Evolutionary conservation across 768 basidiomycete genomes (phyloP), one percentile per base, ranked within the genome.

Genomic region (Lentinula sp.): DNA sequence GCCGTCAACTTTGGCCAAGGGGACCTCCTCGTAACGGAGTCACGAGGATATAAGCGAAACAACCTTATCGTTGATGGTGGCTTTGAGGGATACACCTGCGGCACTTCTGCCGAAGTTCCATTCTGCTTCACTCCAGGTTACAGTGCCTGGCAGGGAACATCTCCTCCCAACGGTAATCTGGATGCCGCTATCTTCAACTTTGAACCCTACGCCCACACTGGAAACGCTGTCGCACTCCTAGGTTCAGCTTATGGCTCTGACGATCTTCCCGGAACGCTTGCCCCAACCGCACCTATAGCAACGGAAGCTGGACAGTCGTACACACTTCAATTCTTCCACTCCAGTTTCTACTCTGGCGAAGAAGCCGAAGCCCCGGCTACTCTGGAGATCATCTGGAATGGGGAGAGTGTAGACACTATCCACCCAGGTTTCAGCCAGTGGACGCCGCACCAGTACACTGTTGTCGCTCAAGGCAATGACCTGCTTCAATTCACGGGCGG

Each of bases 1-100:
- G 81, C 81, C 6, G 73, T 76, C 65, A 82, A 82, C 69, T 71
- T 68, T 53, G 81, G 79, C 33, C 80, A 80, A 60, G 79, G 79
- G 33, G 66, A 73, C 59, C 77, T 82, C 60, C 64, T 73, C 61
- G 78, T 82, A 33, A 80, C 79, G 9, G 75, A 72, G 68, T 80
- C 80, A 0, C 77, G 79, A 37, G 81, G 81, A 9, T 82, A 81
- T 69, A 66, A 63, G 43, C 79, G 81, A 63, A 73, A 67, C 36
- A 71, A 74, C 62, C 66, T 71, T 58, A 62, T 77, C 43, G 35
- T 72, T 36, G 81, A 82, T 61, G 77, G 78, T 2, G 73, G 76
- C 2, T 81, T 81, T 67, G 81, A 82, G 65, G 70, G 68, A 18
- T 80, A 70, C 70, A 70, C 41, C 45, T 62, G 55, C 32, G 32